These are phyloP conservation scores for Neurospora sp. DNA, from an alignment of 2,329 filamentous ascomycete genomes.

Conservation along the genomic window DNA sequence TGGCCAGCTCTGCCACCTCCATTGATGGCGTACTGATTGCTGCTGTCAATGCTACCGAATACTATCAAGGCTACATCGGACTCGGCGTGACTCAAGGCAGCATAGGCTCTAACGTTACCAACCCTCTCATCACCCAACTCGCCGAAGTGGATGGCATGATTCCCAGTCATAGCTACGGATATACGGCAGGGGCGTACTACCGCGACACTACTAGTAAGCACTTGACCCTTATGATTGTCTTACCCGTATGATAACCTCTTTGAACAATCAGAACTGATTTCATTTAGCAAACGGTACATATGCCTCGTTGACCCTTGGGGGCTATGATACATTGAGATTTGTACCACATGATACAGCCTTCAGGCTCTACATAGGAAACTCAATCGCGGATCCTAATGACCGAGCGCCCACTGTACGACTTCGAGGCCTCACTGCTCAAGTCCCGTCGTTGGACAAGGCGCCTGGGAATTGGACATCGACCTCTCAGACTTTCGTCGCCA, in stretches of 20 bases:
- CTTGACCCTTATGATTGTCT: background rate
- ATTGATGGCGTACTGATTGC: slow-evolving; percentile 39
- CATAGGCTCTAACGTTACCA: slow-evolving; percentile 39
- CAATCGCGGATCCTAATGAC: slow-evolving; percentile 27
- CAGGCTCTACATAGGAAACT: slow-evolving; percentile 29
- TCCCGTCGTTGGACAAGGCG: slow-evolving; percentile 22
- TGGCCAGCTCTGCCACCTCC: slow-evolving; percentile 27
- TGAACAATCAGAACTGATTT: background rate
- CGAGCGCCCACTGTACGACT: slow-evolving; percentile 49
- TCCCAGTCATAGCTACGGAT: slow-evolving; percentile 65
- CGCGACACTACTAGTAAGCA: slow-evolving; percentile 9
- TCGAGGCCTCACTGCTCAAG: slow-evolving; percentile 41
- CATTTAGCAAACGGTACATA: slow-evolving; percentile 27
- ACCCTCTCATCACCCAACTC: slow-evolving; percentile 45
- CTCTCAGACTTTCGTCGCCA: slow-evolving; percentile 30
- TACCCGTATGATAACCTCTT: background rate
- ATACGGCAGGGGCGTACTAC: slow-evolving; percentile 67
- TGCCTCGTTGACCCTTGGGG: slow-evolving; percentile 57
- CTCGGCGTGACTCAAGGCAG: slow-evolving; percentile 45
- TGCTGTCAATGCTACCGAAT: slow-evolving; percentile 45
- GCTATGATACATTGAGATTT: slow-evolving; percentile 57
- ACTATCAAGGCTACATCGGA: slow-evolving; percentile 46
- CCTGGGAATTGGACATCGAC: slow-evolving; percentile 31
- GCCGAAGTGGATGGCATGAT: slow-evolving; percentile 51
- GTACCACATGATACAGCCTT: slow-evolving; percentile 52